Evolutionary conservation across 345 rosid species (phyloP), one percentile per base, ranked within the genome.

Genomic region (Gossypium longicalyx): DNA sequence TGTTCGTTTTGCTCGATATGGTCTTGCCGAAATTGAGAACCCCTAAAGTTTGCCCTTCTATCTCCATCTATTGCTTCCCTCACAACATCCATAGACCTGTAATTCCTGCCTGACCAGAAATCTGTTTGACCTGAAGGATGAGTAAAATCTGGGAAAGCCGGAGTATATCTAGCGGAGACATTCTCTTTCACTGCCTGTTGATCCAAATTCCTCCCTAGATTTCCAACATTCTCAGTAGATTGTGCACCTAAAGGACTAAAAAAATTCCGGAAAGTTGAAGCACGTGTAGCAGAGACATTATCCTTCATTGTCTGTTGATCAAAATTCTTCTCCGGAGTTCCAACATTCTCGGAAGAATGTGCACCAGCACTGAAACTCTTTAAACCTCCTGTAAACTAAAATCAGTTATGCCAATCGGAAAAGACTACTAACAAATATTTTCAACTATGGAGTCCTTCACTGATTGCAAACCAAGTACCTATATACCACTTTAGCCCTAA

Each of bases 1-100:
- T 94, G 93, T 0, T 90, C 86, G 73, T 90, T 83, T 0, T 84
- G 84, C 77, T 85, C 95, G 5, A 80, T 49, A 69, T 67, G 80
- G 27, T 79, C 57, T 3, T 70, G 80, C 48, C 82, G 13, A 71
- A 48, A 34, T 12, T 67, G 82, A 73, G 67, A 67, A 68, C 60
- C 66, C 12, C 81, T 13, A 10, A 20, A 76, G 38, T 51, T 12
- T 6, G 74, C 58, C 51, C 69, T 78, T 34, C 73, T 80, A 47
- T 85, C 93, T 63, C 83, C 86, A 47, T 77, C 84, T 25, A 92
- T 0, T 23, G 80, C 78, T 65, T 81, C 86, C 76, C 83, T 82
- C 49, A 94, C 89, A 63, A 77, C 80, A n/a, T 86, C 83, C 88
- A 85, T 77, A 69, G 82, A 65, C 53, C 73, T 83, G 20, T 67